These are phyloP conservation scores for Pyrenophora seminiperda DNA, from an alignment of 2,329 filamentous ascomycete species.

Conservation along the genomic window DNA sequence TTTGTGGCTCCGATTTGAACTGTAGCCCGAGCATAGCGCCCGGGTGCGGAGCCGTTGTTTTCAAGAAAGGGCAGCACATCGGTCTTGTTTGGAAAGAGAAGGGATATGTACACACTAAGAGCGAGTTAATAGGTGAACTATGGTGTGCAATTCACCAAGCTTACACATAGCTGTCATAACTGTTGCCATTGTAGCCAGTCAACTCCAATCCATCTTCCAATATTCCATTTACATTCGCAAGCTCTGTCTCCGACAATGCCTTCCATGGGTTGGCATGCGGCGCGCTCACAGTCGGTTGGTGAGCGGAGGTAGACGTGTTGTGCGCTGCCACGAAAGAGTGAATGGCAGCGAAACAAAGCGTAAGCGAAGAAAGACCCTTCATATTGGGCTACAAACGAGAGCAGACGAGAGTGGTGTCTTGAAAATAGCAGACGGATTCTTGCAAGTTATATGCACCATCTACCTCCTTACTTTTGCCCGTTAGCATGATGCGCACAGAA, in stretches of 20 bases:
- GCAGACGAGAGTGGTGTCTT: background rate
- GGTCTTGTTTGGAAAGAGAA: conserved; percentile 31
- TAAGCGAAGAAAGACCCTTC: conserved; percentile 6
- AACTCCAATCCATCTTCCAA: conserved; percentile 14
- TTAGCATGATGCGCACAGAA: background rate
- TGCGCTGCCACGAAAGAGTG: conserved; percentile 7
- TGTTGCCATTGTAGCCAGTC: conserved; percentile 15
- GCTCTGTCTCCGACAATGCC: conserved; percentile 17
- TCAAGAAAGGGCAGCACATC: conserved; percentile 25
- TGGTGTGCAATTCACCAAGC: background rate
- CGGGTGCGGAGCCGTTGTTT: conserved; percentile 13
- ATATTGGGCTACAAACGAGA: background rate
- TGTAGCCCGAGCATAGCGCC: conserved; percentile 29
- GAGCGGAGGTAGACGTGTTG: conserved; percentile 1
- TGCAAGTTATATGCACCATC: conserved; percentile 6
- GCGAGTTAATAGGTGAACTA: background rate
- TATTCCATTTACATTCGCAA: conserved; percentile 13
- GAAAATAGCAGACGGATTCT: background rate
- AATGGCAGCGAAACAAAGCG: conserved; percentile 8
- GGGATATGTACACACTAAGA: conserved; percentile 12
- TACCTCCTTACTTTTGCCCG: background rate
- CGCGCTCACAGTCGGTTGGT: conserved; percentile 14
- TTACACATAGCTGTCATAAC: conserved; percentile 22
- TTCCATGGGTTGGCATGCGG: conserved; percentile 20
- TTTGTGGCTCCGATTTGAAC: conserved; percentile 20